These are phyloP conservation scores for Pneumocystis carinii DNA, from an alignment of 1,139 yeast genomes.

Conservation along the genomic window DNA sequence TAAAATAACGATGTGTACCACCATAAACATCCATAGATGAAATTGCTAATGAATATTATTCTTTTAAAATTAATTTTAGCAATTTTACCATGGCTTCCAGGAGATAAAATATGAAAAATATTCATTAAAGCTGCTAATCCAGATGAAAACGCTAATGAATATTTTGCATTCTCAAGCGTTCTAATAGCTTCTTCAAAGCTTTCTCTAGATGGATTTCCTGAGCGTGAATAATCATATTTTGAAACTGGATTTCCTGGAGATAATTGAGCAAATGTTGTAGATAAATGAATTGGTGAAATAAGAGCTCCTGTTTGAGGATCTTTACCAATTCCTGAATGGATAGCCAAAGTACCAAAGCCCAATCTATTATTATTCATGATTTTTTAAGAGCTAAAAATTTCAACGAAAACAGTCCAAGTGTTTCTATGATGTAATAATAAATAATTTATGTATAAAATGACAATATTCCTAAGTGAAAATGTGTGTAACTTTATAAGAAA, in stretches of 20 bases:
- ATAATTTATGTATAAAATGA: neutral
- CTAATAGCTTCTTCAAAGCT: conserved; percentile 72
- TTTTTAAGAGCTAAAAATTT: neutral
- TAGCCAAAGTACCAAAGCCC: conserved; percentile 33
- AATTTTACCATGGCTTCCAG: conserved; percentile 48
- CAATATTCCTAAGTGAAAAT: neutral
- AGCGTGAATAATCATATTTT: conserved; percentile 69
- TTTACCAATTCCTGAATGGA: conserved; percentile 67
- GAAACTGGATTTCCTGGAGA: conserved; percentile 70
- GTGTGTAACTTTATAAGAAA: neutral
- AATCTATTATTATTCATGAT: neutral
- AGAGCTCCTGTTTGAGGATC: conserved; percentile 77
- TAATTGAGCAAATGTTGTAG: conserved; percentile 74
- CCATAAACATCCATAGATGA: conserved; percentile 82
- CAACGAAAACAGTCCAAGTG: neutral
- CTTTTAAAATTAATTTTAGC: conserved; percentile 16
- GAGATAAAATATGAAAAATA: conserved; percentile 51
- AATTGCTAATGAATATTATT: neutral
- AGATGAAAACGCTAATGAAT: conserved; percentile 67
- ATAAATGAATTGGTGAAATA: conserved; percentile 67
- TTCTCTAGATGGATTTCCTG: conserved; percentile 79
- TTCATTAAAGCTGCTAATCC: conserved; percentile 82
- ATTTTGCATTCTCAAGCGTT: conserved; percentile 59
- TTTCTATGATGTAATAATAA: no score
- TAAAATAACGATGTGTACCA: conserved; percentile 83